These are phyloP conservation scores for Suillus bovinus DNA, from an alignment of 768 basidiomycete genomes.

Conservation along the genomic window DNA sequence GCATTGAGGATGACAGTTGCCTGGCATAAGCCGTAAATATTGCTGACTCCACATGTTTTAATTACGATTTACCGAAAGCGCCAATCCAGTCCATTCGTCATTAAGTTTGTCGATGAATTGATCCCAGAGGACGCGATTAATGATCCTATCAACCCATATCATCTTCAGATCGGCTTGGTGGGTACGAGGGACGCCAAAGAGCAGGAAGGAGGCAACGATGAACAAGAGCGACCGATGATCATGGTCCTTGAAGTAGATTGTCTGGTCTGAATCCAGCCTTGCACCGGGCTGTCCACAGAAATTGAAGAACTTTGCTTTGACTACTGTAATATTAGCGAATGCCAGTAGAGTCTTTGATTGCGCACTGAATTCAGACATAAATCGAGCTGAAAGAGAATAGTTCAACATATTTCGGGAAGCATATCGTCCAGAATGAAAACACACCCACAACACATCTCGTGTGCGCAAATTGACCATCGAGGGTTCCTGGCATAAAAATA, in stretches of 20 bases:
- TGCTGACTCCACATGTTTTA: not conserved
- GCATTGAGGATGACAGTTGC: slow-evolving; percentile 51
- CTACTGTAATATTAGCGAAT: slow-evolving; percentile 16
- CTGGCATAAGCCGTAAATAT: slow-evolving; percentile 25
- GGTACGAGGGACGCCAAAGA: slow-evolving; percentile 47
- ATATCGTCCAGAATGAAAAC: not conserved
- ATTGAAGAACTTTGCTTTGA: slow-evolving; percentile 32
- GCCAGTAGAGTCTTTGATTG: not conserved
- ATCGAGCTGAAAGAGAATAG: slow-evolving; percentile 31
- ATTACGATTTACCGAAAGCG: slow-evolving; percentile 41
- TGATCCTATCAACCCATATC: slow-evolving; percentile 45
- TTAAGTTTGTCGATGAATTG: slow-evolving; percentile 41
- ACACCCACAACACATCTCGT: not conserved
- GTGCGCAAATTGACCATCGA: not conserved
- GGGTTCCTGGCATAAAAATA: not conserved
- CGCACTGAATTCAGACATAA: slow-evolving; percentile 46
- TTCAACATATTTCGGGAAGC: not conserved
- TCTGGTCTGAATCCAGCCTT: slow-evolving; percentile 31
- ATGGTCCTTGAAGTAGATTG: slow-evolving; percentile 17
- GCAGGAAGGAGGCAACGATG: slow-evolving; percentile 34
- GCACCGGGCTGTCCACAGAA: slow-evolving; percentile 39
- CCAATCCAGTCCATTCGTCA: slow-evolving; percentile 49
- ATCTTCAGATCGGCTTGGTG: slow-evolving; percentile 41
- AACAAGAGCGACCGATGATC: slow-evolving; percentile 34
- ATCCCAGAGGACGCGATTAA: slow-evolving; percentile 40